Evolutionary conservation across 2,329 filamentous ascomycete species (phyloP), one percentile per base, ranked within the genome.

Genomic region (Elsinoe fawcettii): DNA sequence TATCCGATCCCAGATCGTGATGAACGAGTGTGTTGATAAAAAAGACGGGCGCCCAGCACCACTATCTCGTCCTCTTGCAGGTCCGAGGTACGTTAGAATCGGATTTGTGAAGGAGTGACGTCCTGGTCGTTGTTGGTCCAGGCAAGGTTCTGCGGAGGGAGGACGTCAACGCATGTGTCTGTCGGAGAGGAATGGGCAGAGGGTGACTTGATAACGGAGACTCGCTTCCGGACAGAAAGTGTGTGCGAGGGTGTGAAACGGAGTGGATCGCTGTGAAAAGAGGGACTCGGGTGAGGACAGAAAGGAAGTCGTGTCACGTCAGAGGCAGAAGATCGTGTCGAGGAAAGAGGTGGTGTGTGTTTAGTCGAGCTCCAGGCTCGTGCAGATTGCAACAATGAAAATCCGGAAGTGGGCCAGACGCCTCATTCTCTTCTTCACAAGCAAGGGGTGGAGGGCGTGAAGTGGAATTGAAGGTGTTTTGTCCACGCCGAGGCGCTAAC

Each of bases 311-410:
- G 44, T 20, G 44, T 14, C 11, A 51, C 47, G 47, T 51, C 47
- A 34, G 20, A 16, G 47, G 47, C 25, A 16, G 27, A 36, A 30
- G 18, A 51, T 34, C 47, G 36, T 51, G 30, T n/a, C n/a, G 12
- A 32, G 30, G 30, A 32, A 32, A 12, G 12, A 32, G 30, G 5
- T 32, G 30, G 30, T 32, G 30, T 32, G 30, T 32, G 47, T 51
- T 25, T 25, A 30, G 30, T 51, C 27, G 47, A 51, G 47, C 47
- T 51, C 47, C 30, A 51, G 49, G 49, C 49, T 53, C 49, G 49
- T 53, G 32, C 49, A 53, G 32, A 53, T 53, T 53, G 49, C 49
- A 53, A 53, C 32, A 53, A 53, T 53, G 32, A 53, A 53, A 53
- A 53, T 25, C 49, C 32, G 32, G 49, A 53, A 53, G 49, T 53